Evolutionary conservation across 1,284 basidiomycete species (phyloP).

Genomic region (Sutorius eximius): DNA sequence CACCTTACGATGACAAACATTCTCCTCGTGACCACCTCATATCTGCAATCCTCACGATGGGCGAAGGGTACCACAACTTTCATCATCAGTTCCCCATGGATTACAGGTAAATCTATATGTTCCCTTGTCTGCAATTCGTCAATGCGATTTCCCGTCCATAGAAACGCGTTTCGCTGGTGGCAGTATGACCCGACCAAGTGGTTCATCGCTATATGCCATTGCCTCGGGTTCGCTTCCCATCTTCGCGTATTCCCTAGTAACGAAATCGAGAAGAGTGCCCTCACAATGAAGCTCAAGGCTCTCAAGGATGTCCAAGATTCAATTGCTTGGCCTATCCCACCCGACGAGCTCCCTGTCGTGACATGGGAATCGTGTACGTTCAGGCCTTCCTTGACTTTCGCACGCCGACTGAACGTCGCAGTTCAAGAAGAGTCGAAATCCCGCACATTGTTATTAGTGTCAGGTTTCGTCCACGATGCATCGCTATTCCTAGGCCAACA

Average conservation of each 20-base stretch:
- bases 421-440: conserved; percentile 69
- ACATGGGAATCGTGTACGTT: conserved; percentile 78
- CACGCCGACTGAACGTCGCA: conserved; percentile 29
- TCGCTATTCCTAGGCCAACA: conserved; percentile 76
- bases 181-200: conserved; percentile 76
- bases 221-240: conserved; percentile 73
- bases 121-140: not conserved
- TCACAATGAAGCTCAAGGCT: conserved; percentile 82
- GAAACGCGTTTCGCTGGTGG: conserved; percentile 64
- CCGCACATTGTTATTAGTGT: conserved; percentile 68
- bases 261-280: conserved; percentile 79
- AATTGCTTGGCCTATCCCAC: conserved; percentile 67
- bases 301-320: conserved; percentile 65
- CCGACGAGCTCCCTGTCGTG: conserved; percentile 72
- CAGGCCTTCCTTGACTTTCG: not conserved
- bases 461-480: conserved; percentile 87
- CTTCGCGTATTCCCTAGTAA: conserved; percentile 84
- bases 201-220: conserved; percentile 74
- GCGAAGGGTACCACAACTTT: conserved; percentile 94
- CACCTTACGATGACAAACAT: conserved; percentile 84
- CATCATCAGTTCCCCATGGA: conserved; percentile 82
- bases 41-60: conserved; percentile 85
- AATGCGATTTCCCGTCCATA: conserved; percentile 9
- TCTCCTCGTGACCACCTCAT: conserved; percentile 83
- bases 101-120: conserved; percentile 30